Evolutionary conservation across 768 basidiomycete species (phyloP).

Genomic region (Russula foetens): DNA sequence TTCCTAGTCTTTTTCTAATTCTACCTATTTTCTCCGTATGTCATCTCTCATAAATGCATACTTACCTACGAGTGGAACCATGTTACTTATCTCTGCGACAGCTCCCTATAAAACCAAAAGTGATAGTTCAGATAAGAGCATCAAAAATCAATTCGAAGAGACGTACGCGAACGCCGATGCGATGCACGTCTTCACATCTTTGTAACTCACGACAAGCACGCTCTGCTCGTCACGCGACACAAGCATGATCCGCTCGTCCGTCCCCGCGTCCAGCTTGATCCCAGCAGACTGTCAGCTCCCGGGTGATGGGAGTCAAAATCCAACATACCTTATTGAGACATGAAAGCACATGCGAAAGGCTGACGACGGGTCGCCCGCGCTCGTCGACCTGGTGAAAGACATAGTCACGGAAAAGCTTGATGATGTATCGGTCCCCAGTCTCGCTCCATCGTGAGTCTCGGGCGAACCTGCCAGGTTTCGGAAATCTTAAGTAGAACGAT

Average conservation of each 20-base stretch:
- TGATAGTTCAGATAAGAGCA: neutral
- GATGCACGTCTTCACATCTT: slow-evolving; percentile 81
- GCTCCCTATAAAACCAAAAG: slow-evolving; percentile 10
- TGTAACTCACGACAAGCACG: slow-evolving; percentile 89
- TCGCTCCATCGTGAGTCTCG: slow-evolving; percentile 96
- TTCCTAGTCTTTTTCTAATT: slow-evolving; percentile 21
- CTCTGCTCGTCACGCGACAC: slow-evolving; percentile 93
- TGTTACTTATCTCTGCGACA: slow-evolving; percentile 11
- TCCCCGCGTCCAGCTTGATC: slow-evolving; percentile 81
- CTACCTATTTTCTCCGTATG: slow-evolving; percentile 16
- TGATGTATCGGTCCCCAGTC: slow-evolving; percentile 94
- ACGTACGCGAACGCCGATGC: slow-evolving; percentile 77
- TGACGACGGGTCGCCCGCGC: slow-evolving; percentile 79
- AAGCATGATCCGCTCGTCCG: slow-evolving; percentile 92
- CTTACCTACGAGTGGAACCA: neutral
- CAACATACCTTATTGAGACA: slow-evolving; percentile 83
- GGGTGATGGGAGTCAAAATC: neutral
- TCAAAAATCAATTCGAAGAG: neutral
- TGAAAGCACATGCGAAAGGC: slow-evolving; percentile 83
- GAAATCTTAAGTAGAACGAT: neutral
- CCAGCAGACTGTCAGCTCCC: neutral
- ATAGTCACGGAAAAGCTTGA: slow-evolving; percentile 97
- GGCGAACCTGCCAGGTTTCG: slow-evolving; percentile 60
- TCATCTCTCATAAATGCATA: neutral
- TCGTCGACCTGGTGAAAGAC: slow-evolving; percentile 98